Percentiles rank a stretch among this genome's conserved stretches.
Evolutionary conservation across 345 rosid genomes (phyloP).

Genomic region (Hevea brasiliensis): DNA sequence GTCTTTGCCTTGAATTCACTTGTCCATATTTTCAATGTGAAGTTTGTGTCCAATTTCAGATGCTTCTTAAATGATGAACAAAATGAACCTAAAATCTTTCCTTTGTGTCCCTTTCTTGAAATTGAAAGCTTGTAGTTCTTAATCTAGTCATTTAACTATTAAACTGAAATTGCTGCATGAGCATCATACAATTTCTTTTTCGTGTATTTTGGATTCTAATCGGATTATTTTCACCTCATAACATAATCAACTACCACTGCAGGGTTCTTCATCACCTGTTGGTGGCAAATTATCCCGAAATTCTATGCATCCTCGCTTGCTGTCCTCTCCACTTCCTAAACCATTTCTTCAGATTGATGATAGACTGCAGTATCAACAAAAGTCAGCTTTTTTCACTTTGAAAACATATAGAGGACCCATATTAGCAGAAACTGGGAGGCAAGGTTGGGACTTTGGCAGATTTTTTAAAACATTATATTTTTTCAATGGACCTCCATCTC

Average conservation of each 20-base stretch:
- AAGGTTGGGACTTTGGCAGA: constrained; percentile 91
- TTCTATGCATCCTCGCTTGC: constrained; percentile 32
- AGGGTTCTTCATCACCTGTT: constrained; percentile 56
- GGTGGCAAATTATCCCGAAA: constrained; percentile 33
- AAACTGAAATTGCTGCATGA: constrained; percentile 2
- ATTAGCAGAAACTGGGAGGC: constrained; percentile 44
- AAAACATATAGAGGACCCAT: constrained; percentile 36
- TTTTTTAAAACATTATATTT: constrained; percentile 77
- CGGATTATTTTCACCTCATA: constrained; percentile 1
- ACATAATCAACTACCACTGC: constrained; percentile 38
- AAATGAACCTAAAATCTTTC: not conserved
- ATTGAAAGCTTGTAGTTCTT: not conserved
- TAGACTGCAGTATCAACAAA: constrained; percentile 32
- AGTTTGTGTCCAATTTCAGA: not conserved
- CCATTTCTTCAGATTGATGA: constrained; percentile 67
- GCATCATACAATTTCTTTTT: not conserved
- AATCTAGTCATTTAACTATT: not conserved
- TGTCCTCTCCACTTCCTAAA: constrained; percentile 58
- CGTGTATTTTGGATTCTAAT: not conserved
- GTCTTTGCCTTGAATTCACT: not conserved
- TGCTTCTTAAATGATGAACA: not conserved
- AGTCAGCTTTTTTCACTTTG: constrained; percentile 28
- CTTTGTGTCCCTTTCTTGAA: not conserved
- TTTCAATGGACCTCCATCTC: constrained; percentile 85
- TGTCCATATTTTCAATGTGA: not conserved